These are phyloP conservation scores for Tuctoria greenei DNA, from an alignment of 176 grass and related monocot species.

Conservation along the genomic window DNA sequence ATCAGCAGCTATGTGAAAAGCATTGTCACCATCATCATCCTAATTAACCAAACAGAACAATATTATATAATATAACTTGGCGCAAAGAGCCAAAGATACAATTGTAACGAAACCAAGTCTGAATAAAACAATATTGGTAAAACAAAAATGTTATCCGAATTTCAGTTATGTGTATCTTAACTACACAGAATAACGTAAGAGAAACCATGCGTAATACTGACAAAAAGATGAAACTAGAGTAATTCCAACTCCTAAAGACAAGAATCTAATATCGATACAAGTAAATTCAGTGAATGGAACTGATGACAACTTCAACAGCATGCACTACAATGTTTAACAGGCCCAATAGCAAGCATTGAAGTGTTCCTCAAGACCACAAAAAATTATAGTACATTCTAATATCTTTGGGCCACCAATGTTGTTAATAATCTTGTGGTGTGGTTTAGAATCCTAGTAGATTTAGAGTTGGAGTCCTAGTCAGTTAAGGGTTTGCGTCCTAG, in stretches of 20 bases:
- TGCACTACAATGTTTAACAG: conserved; percentile 11
- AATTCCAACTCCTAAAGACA: conserved; percentile 1
- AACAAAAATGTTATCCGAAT: background rate
- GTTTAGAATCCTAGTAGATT: too few relatives aligned
- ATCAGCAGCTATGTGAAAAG: conserved; percentile 98
- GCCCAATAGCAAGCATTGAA: background rate
- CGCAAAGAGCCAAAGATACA: background rate
- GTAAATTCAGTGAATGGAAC: background rate
- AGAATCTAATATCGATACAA: conserved; percentile 11
- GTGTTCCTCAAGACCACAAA: background rate
- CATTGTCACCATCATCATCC: conserved; percentile 98
- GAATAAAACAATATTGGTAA: background rate
- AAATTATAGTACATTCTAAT: background rate
- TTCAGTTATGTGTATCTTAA: background rate
- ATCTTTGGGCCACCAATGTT: background rate
- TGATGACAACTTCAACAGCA: background rate
- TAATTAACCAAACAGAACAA: conserved; percentile 52
- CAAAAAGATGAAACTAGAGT: background rate
- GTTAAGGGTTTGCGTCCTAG: too few relatives aligned
- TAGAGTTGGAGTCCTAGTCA: too few relatives aligned
- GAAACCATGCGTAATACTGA: background rate
- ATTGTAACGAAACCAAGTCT: conserved; percentile 4
- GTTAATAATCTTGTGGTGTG: too few relatives aligned
- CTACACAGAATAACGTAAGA: background rate
- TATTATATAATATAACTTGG: conserved; percentile 13